Base-by-base conservation (phyloP, 2,329 filamentous ascomycete species). In the Penicillium sp. region DNA sequence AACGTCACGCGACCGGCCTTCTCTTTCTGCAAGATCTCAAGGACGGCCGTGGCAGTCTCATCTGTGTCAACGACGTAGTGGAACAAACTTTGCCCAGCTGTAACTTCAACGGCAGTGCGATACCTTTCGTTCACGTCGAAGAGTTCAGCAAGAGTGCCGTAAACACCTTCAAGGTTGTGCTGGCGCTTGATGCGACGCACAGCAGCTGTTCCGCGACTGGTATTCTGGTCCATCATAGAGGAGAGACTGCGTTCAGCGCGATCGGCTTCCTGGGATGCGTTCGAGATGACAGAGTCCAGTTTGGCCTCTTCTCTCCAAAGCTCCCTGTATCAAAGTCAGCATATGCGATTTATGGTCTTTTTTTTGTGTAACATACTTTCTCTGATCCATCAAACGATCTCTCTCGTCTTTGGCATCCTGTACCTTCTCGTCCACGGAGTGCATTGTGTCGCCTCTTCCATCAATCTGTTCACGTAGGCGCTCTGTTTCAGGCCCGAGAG, bases 41-140 rank as follows among this genome's bases (percentile, higher is more conserved):
- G 85, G 32, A 97, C 83, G 62, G 85, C 84, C 1, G 90, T 91
- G 1, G 92, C 92, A 0, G 92, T 97, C 39, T 89, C 85, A 56
- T 95, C 91, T 46, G 88, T 93, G 71, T 99, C 93, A 41, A 97
- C 93, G 10, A 99, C 87, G 62, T 96, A 96, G 73, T 99, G 91
- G 75, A 99, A 99, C 8, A 99, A 81, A 70, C 91, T 96, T 59
- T 87, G 88, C 16, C 94, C 94, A 2, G 93, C 94, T 48, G 92
- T 94, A 64, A 96, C 91, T 74, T 99, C 94, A 9, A 95, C 88
- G 2, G 94, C 91, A 10, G 92, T 86, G 56, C 92, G 86, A 74
- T 96, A 97, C 49, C 85, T 83, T 49, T 96, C 91, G 54, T 81
- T 85, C 45, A 96, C 91, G 50, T 92, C 85, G 64, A 97, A 85